These are phyloP conservation scores for Fusarium metavorans DNA, from an alignment of 2,329 filamentous ascomycete species.

Conservation along the genomic window DNA sequence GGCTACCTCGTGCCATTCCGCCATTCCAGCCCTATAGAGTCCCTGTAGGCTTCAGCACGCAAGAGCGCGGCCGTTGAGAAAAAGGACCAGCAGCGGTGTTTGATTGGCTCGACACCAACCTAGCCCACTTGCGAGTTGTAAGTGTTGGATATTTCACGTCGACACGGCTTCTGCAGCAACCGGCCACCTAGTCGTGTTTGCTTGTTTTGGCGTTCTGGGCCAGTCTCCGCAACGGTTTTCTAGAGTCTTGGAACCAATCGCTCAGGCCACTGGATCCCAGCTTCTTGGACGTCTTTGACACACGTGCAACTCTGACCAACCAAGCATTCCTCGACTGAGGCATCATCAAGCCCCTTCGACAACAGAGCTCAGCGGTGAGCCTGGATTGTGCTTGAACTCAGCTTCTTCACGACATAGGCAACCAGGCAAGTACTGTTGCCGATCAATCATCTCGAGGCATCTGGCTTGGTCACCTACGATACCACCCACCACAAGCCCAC, in stretches of 20 bases:
- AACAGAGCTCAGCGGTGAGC: constrained; percentile 1
- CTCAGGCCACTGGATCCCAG: constrained; percentile 8
- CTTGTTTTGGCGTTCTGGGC: constrained; percentile 20
- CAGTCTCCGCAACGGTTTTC: constrained; percentile 15
- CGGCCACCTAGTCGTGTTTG: constrained; percentile 20
- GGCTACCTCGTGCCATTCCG: constrained; percentile 4
- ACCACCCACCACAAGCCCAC: not conserved
- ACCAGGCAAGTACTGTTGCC: not conserved
- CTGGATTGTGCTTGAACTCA: not conserved
- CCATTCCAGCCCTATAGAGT: constrained; percentile 1
- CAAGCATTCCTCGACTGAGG: constrained; percentile 29
- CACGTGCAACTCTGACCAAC: constrained; percentile 7
- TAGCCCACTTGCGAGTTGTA: constrained; percentile 14
- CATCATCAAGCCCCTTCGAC: constrained; percentile 5
- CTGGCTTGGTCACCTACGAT: not conserved
- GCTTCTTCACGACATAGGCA: not conserved
- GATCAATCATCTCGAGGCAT: constrained; percentile 1
- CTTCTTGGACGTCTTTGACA: constrained; percentile 4
- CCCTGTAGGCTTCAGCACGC: constrained; percentile 14
- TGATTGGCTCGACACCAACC: constrained; percentile 23
- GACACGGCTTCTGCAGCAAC: constrained; percentile 2
- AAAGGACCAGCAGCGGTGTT: not conserved
- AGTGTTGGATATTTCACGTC: constrained; percentile 25
- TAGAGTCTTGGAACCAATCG: constrained; percentile 11
- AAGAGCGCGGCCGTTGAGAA: constrained; percentile 16